These are phyloP conservation scores for Fistulifera solaris DNA, from an alignment of 108 stramenopile genomes.

Conservation along the genomic window DNA sequence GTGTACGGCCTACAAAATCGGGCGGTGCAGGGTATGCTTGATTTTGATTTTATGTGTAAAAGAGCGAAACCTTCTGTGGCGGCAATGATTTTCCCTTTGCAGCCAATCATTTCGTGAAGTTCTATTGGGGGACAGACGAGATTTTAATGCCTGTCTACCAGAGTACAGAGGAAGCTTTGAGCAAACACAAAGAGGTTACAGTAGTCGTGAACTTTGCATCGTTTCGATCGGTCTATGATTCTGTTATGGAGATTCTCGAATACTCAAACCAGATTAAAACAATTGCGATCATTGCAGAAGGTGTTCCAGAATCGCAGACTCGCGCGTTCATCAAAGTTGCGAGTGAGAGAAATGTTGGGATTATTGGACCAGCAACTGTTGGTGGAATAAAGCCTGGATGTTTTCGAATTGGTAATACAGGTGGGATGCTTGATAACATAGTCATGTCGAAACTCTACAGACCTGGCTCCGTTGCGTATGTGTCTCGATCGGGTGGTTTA, in stretches of 20 bases:
- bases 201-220: conserved; percentile 87
- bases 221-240: conserved; percentile 75
- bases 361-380: conserved; percentile 89
- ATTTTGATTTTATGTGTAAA: conserved; percentile 93
- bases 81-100: conserved; percentile 72
- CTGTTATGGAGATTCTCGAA: conserved; percentile 63
- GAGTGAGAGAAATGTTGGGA: conserved; percentile 61
- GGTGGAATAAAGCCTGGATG: conserved; percentile 91
- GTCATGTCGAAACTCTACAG: conserved; percentile 82
- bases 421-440: conserved; percentile 93
- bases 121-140: conserved; percentile 88
- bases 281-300: conserved; percentile 89
- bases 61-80: conserved; percentile 74
- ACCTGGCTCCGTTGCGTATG: conserved; percentile 81
- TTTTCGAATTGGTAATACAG: conserved; percentile 90
- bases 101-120: conserved; percentile 63
- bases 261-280: conserved; percentile 71
- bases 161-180: conserved; percentile 55
- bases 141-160: conserved; percentile 78
- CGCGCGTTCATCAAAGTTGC: conserved; percentile 65
- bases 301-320: conserved; percentile 86
- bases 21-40: conserved; percentile 87
- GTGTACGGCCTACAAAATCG: conserved; percentile 79
- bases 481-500: conserved; percentile 87
- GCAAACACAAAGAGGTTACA: conserved; percentile 63